phyloP scores from a whole-genome alignment of 768 basidiomycete species.

The Lenzites betulinus region DNA sequence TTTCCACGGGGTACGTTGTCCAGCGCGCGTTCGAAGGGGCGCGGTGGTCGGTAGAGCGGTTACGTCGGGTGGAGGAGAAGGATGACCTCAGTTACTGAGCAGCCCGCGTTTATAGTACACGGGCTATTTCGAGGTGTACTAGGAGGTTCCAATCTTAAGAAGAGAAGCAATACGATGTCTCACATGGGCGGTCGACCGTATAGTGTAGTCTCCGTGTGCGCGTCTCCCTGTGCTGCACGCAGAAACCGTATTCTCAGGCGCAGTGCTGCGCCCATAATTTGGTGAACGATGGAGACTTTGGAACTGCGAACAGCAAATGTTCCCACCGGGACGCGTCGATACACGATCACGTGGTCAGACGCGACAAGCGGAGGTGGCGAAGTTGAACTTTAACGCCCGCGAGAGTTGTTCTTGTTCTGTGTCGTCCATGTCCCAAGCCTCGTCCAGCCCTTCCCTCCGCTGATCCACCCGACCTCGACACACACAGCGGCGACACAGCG shows the following conservation, averaged over 20 bases:
- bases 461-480: neutral
- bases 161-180: too few relatives aligned
- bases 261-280: too few relatives aligned
- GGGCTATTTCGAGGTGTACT: too few relatives aligned
- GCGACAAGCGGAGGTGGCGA: conserved; percentile 5
- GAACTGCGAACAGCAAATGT: too few relatives aligned
- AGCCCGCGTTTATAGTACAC: too few relatives aligned
- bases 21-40: conserved; percentile 39
- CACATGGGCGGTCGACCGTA: too few relatives aligned
- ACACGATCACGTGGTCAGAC: conserved; percentile 20
- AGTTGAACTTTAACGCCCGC: conserved; percentile 18
- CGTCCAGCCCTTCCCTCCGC: neutral
- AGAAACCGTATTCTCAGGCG: too few relatives aligned
- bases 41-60: conserved; percentile 31
- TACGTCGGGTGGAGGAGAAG: neutral
- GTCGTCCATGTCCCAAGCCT: conserved; percentile 18
- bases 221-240: too few relatives aligned
- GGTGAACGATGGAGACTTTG: too few relatives aligned
- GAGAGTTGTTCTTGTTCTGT: conserved; percentile 5
- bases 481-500: conserved; percentile 7
- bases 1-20: conserved; percentile 43
- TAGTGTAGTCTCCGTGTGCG: too few relatives aligned
- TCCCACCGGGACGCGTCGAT: too few relatives aligned
- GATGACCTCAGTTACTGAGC: conserved; percentile 20
- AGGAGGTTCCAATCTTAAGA: too few relatives aligned